Conservation (phyloP, 176 grass and related monocot species). For the Carex myosuroides region DNA sequence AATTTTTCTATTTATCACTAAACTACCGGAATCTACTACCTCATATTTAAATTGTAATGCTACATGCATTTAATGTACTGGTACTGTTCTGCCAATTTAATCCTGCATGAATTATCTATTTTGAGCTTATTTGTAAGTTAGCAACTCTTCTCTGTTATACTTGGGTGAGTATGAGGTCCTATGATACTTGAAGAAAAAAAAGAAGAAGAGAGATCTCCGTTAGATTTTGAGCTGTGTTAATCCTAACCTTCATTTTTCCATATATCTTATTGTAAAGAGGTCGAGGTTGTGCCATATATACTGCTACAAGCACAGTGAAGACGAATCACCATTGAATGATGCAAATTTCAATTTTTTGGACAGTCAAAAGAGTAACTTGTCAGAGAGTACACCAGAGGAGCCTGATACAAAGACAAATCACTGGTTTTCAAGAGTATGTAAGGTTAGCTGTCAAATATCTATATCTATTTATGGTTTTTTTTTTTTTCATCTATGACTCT, state of each 20-base stretch:
- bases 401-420: slow-evolving; percentile 6
- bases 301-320: slow-evolving; percentile 53
- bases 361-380: not conserved
- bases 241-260: not conserved
- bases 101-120: not conserved
- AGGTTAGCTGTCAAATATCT: slow-evolving; percentile 21
- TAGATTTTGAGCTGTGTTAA: not conserved
- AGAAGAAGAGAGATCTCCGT: not conserved
- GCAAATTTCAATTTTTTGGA: slow-evolving; percentile 13
- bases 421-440: slow-evolving; percentile 30
- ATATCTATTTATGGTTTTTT: slow-evolving; percentile 7
- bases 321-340: slow-evolving; percentile 30
- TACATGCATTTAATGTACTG: not conserved
- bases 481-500: slow-evolving; percentile 1
- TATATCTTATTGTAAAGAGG: slow-evolving; percentile 31
- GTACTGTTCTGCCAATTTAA: not conserved
- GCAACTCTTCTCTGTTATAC: not conserved
- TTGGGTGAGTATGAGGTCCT: not conserved
- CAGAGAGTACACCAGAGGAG: slow-evolving; percentile 9
- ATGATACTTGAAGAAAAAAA: not conserved
- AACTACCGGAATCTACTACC: not conserved
- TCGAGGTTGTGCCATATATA: slow-evolving; percentile 30
- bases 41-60: not conserved
- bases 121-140: not conserved
- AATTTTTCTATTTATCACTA: not conserved